Conservation (phyloP, 2,329 filamentous ascomycete genomes). For the Talaromyces pinophilus region DNA sequence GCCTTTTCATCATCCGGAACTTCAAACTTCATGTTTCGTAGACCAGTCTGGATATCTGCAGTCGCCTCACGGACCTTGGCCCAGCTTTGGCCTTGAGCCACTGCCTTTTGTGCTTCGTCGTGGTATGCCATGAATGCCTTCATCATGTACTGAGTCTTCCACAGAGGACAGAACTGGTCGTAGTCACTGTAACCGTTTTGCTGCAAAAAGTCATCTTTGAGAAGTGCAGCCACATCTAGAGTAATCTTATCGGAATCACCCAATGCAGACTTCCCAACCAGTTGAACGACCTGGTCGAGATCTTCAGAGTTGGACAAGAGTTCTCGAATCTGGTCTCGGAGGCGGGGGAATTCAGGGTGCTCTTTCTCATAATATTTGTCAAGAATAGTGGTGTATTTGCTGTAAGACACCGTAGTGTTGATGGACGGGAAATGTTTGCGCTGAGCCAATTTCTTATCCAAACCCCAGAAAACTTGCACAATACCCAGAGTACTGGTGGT, state of each 20-base stretch:
- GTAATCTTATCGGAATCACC: constrained; percentile 99
- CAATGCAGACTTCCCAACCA: constrained; percentile 94
- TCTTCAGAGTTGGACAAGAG: constrained; percentile 94
- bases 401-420: constrained; percentile 93
- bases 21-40: constrained; percentile 97
- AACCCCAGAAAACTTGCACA: constrained; percentile 99
- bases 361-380: constrained; percentile 95
- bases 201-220: constrained; percentile 99
- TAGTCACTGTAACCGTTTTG: constrained; percentile 99
- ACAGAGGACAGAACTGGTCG: constrained; percentile 97
- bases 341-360: constrained; percentile 87
- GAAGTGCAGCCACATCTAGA: constrained; percentile 81
- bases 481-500: constrained; percentile 92
- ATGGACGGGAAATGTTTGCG: constrained; percentile 99
- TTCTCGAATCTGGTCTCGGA: constrained; percentile 91
- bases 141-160: constrained; percentile 99
- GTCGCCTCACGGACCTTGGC: constrained; percentile 89
- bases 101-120: constrained; percentile 94
- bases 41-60: constrained; percentile 76
- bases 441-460: constrained; percentile 99
- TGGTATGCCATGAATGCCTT: constrained; percentile 98
- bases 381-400: constrained; percentile 86
- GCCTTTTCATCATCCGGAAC: constrained; percentile 78
- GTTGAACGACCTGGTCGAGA: constrained; percentile 95
- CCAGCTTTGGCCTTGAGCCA: constrained; percentile 90